Conservation (phyloP, 306 rosid genomes). For the Ormosia emarginata region DNA sequence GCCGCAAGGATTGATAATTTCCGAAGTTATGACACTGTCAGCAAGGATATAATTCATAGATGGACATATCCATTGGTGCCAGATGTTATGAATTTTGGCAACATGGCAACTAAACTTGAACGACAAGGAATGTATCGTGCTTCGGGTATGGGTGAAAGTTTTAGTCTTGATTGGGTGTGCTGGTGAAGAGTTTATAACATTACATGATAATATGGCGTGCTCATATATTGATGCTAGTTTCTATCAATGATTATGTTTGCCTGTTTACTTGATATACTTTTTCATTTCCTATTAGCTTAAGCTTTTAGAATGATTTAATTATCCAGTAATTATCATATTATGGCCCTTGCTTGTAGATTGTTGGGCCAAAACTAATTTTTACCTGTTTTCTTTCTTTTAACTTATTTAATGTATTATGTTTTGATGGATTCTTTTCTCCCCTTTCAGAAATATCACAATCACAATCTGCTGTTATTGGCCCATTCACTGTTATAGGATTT, state of each 20-base stretch:
- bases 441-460: conserved; percentile 72
- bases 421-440: conserved; percentile 22
- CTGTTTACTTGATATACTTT: neutral
- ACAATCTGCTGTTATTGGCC: conserved; percentile 80
- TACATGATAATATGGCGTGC: neutral
- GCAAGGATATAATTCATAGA: conserved; percentile 95
- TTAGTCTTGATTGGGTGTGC: neutral
- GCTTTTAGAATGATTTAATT: conserved; percentile 8
- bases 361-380: neutral
- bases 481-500: conserved; percentile 78
- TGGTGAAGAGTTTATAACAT: neutral
- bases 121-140: conserved; percentile 93
- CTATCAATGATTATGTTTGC: neutral
- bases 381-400: neutral
- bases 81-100: conserved; percentile 77
- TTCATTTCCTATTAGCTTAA: neutral
- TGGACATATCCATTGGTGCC: conserved; percentile 99
- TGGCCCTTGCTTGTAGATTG: neutral
- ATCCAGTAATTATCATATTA: neutral
- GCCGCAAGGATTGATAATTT: conserved; percentile 97
- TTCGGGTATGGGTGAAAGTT: conserved; percentile 53
- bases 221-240: neutral
- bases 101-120: conserved; percentile 64
- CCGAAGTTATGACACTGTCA: conserved; percentile 89
- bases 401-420: conserved; percentile 9